phyloP scores from a whole-genome alignment of 176 grass and related monocot species.

The Eremochloa ophiuroides region DNA sequence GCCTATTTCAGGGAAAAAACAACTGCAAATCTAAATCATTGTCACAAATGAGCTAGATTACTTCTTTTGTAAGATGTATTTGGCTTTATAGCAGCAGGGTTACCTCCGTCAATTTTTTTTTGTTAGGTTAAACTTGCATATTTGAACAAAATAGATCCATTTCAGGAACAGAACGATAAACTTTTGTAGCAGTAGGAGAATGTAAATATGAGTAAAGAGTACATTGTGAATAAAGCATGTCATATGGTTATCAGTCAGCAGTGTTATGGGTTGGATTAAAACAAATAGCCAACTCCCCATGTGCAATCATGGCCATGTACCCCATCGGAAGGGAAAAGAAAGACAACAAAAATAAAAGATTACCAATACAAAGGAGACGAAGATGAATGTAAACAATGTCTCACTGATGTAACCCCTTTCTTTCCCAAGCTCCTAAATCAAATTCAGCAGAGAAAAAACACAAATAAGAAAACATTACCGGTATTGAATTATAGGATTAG shows the following conservation, averaged over 20 bases:
- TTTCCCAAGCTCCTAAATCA: slow-evolving; percentile 68
- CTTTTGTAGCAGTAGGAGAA: not conserved
- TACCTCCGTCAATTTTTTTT: not conserved
- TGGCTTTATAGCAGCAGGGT: not conserved
- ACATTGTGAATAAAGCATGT: not conserved
- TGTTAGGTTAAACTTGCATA: not conserved
- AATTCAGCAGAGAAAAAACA: not conserved
- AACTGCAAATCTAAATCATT: not conserved
- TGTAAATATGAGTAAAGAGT: not conserved
- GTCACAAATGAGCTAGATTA: not conserved
- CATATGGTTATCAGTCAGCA: not conserved
- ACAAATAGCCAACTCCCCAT: not conserved
- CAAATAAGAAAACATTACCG: not conserved
- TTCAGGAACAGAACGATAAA: not conserved
- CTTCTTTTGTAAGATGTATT: not conserved
- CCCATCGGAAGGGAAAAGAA: not conserved
- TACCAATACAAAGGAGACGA: slow-evolving; percentile 73
- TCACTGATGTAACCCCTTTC: slow-evolving; percentile 80
- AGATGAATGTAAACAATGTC: slow-evolving; percentile 65
- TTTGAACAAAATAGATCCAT: not conserved
- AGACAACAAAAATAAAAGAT: not conserved
- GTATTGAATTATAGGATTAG: too few relatives aligned
- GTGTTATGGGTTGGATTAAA: not conserved
- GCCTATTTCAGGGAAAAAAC: not conserved
- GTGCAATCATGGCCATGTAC: not conserved